Evolutionary conservation across 75 land plant species (phyloP).

Genomic region (Chamaecyparis obtusa): DNA sequence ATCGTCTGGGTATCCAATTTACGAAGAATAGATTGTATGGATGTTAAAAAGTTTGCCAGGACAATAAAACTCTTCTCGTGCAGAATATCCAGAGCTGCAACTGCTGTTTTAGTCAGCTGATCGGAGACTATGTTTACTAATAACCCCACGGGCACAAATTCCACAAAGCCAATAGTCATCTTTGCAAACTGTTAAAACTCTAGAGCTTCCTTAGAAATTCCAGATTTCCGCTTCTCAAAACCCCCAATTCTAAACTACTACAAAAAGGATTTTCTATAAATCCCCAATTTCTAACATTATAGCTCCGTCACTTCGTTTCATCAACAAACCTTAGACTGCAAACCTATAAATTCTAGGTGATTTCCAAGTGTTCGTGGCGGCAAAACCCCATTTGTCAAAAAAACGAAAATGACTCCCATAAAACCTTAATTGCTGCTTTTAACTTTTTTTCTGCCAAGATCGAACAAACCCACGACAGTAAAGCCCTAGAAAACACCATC

Average conservation of each 20-base stretch:
- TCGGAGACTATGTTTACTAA: slow-evolving; percentile 7
- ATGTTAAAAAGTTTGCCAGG: slow-evolving; percentile 8
- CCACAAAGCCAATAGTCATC: not conserved
- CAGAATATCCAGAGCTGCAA: slow-evolving; percentile 24
- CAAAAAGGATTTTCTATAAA: not conserved
- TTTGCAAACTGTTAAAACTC: not conserved
- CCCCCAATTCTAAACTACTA: not conserved
- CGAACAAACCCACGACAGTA: not conserved
- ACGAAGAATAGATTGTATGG: slow-evolving; percentile 12
- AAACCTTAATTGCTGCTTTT: not conserved
- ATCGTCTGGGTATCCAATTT: slow-evolving; percentile 9
- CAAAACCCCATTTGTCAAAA: not conserved
- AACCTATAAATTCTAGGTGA: not conserved
- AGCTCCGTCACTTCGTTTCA: not conserved
- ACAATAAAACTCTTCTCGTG: slow-evolving; percentile 25
- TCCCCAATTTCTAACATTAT: not conserved
- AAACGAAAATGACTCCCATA: not conserved
- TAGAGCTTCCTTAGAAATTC: not conserved
- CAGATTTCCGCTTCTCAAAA: not conserved
- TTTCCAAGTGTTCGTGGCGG: not conserved
- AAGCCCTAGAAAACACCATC: not conserved
- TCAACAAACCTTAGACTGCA: not conserved
- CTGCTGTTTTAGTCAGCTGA: slow-evolving; percentile 17
- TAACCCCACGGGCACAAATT: slow-evolving; percentile 4
- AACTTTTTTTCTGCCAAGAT: not conserved